Percentiles rank a stretch among this genome's conserved stretches.
phyloP scores from a whole-genome alignment of 2,329 filamentous ascomycete species.

The Penicillium sp. region DNA sequence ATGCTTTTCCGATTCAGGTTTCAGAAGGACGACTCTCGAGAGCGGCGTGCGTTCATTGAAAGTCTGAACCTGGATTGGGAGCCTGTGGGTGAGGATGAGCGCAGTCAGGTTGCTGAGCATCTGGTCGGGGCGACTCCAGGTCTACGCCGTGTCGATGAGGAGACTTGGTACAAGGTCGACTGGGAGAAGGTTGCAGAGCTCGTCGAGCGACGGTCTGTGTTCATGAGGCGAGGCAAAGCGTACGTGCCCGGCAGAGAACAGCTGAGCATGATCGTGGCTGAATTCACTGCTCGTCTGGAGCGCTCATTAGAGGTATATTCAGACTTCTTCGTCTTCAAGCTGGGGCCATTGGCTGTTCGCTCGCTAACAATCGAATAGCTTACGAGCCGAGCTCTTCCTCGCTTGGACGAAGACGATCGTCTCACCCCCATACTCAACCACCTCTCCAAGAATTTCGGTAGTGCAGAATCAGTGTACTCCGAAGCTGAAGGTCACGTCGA shows the following conservation, averaged over 20 bases:
- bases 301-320: slow-evolving; percentile 68
- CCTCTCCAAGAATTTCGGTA: slow-evolving; percentile 92
- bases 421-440: slow-evolving; percentile 69
- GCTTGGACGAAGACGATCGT: slow-evolving; percentile 92
- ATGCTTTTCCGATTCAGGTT: slow-evolving; percentile 83
- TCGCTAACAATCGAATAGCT: slow-evolving; percentile 47
- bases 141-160: slow-evolving; percentile 58
- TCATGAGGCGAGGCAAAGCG: slow-evolving; percentile 74
- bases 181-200: slow-evolving; percentile 91
- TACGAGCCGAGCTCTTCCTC: slow-evolving; percentile 82
- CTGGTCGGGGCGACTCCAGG: slow-evolving; percentile 54
- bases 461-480: slow-evolving; percentile 77
- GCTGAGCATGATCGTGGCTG: slow-evolving; percentile 78
- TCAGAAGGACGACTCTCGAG: slow-evolving; percentile 65
- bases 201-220: slow-evolving; percentile 70
- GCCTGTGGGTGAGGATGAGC: slow-evolving; percentile 72
- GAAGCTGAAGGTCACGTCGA: slow-evolving; percentile 58
- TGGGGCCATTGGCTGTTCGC: slow-evolving; percentile 5
- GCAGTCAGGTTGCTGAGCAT: slow-evolving; percentile 57
- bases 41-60: slow-evolving; percentile 70
- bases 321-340: neutral
- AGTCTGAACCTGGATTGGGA: slow-evolving; percentile 80
- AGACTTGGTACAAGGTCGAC: slow-evolving; percentile 92
- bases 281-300: slow-evolving; percentile 75
- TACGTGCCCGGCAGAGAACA: slow-evolving; percentile 87